Conservation (phyloP, 129 eudicot genomes). For the Ambrosia artemisiifolia region DNA sequence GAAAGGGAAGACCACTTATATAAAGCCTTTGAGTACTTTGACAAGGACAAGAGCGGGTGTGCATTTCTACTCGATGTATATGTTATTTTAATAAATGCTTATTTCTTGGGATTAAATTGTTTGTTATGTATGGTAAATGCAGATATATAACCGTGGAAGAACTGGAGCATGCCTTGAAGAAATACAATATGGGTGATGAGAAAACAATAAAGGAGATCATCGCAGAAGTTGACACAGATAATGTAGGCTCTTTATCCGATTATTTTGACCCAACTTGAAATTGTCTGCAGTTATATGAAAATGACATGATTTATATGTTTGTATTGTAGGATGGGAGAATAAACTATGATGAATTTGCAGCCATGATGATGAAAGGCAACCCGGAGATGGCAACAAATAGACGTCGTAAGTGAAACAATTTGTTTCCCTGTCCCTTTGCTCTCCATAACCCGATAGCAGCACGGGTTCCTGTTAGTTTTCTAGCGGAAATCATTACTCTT, state of each 20-base stretch:
- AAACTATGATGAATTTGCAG: conserved; percentile 86
- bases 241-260: conserved; percentile 41
- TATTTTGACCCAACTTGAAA: not conserved
- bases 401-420: conserved; percentile 53
- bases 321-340: conserved; percentile 84
- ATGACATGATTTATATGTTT: not conserved
- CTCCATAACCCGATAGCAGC: conserved; percentile 5
- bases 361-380: conserved; percentile 90
- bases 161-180: conserved; percentile 82
- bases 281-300: not conserved
- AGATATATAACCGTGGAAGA: conserved; percentile 95
- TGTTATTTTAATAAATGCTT: conserved; percentile 1
- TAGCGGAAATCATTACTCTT: not conserved
- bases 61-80: conserved; percentile 7
- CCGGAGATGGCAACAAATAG: conserved; percentile 62
- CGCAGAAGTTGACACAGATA: conserved; percentile 93
- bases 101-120: not conserved
- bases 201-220: conserved; percentile 91
- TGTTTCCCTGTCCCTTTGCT: not conserved
- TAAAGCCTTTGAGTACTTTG: conserved; percentile 91
- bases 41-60: conserved; percentile 92
- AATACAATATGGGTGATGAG: conserved; percentile 94
- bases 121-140: conserved; percentile 14
- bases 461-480: conserved; percentile 10
- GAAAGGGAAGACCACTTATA: conserved; percentile 90